These are phyloP conservation scores for Mycena polygramma DNA, from an alignment of 768 basidiomycete genomes.

Conservation along the genomic window DNA sequence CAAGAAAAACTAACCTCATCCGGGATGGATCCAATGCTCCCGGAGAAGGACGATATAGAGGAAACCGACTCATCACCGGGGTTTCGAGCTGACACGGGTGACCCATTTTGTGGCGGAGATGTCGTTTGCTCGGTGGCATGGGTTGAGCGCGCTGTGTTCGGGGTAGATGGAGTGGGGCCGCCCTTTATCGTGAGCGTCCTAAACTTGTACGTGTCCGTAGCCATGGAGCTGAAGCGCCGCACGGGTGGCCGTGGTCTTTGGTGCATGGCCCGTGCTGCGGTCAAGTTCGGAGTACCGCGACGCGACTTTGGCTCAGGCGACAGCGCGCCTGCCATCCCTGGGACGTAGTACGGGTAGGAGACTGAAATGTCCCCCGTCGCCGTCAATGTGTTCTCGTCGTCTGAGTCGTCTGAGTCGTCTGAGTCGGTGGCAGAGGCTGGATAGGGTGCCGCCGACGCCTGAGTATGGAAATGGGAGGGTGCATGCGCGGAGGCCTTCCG, in stretches of 20 bases:
- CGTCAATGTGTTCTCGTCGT: constrained; percentile 56
- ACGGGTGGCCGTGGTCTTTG: constrained; percentile 19
- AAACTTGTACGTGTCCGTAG: constrained; percentile 19
- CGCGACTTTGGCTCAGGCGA: constrained; percentile 28
- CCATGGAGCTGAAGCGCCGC: constrained; percentile 16
- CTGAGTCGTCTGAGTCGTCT: constrained; percentile 35
- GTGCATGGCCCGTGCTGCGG: not conserved
- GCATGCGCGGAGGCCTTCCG: not conserved
- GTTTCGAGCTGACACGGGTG: not conserved
- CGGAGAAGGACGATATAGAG: constrained; percentile 12
- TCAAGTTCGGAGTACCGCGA: constrained; percentile 14
- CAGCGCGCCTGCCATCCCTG: constrained; percentile 37
- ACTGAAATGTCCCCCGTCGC: constrained; percentile 62
- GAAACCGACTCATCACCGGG: constrained; percentile 10
- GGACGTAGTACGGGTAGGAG: constrained; percentile 51
- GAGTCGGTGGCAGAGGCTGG: constrained; percentile 22
- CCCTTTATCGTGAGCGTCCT: constrained; percentile 20
- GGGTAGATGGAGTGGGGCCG: not conserved
- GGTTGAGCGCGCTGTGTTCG: not conserved
- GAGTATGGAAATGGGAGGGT: not conserved
- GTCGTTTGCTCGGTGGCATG: not conserved
- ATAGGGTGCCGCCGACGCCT: not conserved
- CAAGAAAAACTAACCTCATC: constrained; percentile 29
- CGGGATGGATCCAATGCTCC: constrained; percentile 29
- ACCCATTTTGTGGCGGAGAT: not conserved